Percentiles rank a stretch among this genome's conserved stretches.
Conservation (phyloP, 75 land plant species). For the Pinus albicaulis region DNA sequence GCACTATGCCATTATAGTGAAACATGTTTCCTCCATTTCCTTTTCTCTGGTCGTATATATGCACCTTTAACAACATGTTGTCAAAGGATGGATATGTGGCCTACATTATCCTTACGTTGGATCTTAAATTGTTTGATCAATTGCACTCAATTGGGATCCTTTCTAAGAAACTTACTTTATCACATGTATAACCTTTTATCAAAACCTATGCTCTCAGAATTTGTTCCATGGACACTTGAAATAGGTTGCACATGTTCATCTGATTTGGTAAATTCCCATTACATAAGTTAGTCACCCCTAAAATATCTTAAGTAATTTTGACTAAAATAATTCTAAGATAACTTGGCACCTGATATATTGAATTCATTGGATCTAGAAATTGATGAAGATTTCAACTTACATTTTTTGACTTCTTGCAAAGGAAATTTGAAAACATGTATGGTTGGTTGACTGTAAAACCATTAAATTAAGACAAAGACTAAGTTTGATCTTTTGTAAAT, state of each 20-base stretch:
- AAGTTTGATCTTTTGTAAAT: neutral
- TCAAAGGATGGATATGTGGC: too few relatives aligned
- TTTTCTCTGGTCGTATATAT: too few relatives aligned
- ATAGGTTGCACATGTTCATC: conserved; percentile 3
- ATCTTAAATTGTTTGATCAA: too few relatives aligned
- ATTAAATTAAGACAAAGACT: neutral
- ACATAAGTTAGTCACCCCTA: neutral
- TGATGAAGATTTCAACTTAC: neutral
- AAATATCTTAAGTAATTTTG: conserved; percentile 7
- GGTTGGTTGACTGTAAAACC: neutral
- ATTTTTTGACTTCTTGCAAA: neutral
- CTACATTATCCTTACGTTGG: too few relatives aligned
- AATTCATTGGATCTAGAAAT: neutral
- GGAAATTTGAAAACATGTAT: neutral
- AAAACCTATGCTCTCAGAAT: neutral
- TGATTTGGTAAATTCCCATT: conserved; percentile 3
- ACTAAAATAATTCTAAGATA: too few relatives aligned
- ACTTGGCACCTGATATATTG: neutral
- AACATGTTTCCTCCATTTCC: too few relatives aligned
- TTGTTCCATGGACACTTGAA: neutral
- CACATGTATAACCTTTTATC: neutral
- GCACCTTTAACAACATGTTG: too few relatives aligned
- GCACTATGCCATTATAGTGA: too few relatives aligned
- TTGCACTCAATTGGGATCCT: too few relatives aligned
- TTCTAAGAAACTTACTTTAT: too few relatives aligned